phyloP scores from a whole-genome alignment of 805 yeast genomes.

The Wickerhamiella azymoides region DNA sequence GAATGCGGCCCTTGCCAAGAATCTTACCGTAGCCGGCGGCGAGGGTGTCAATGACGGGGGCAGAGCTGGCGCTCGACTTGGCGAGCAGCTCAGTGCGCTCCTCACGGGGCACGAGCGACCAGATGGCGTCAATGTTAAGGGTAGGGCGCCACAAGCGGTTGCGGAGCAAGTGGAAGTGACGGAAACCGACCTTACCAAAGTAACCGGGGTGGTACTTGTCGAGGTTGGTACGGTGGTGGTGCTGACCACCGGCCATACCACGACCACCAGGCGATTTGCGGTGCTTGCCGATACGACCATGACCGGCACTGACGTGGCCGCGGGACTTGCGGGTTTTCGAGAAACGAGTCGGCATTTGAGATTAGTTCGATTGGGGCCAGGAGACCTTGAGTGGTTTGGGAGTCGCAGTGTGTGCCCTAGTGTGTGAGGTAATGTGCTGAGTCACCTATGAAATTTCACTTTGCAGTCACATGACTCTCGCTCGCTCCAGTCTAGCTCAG shows the following conservation, averaged over 20 bases:
- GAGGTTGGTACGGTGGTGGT: conserved; percentile 99
- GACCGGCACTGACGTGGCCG: conserved; percentile 99
- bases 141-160: conserved; percentile 96
- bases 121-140: conserved; percentile 94
- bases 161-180: conserved; percentile 95
- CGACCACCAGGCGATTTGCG: conserved; percentile 99
- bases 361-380: background rate
- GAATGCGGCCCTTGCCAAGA: conserved; percentile 97
- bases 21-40: conserved; percentile 99
- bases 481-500: too few species aligned
- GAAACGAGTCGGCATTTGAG: conserved; percentile 90
- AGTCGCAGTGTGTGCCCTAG: background rate
- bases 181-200: conserved; percentile 99
- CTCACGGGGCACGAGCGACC: conserved; percentile 91
- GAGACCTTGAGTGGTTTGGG: conserved; percentile 6
- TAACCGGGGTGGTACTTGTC: conserved; percentile 99
- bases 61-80: conserved; percentile 72
- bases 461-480: too few species aligned
- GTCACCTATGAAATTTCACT: too few species aligned
- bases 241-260: conserved; percentile 99
- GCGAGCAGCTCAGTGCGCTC: conserved; percentile 88
- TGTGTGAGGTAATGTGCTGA: background rate
- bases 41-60: conserved; percentile 98
- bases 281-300: conserved; percentile 99
- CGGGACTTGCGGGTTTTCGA: conserved; percentile 99